A percentile compares a stretch with the other conserved stretches of the same genome.
phyloP scores from a whole-genome alignment of 1,284 basidiomycete genomes.

The Tilletia horrida region DNA sequence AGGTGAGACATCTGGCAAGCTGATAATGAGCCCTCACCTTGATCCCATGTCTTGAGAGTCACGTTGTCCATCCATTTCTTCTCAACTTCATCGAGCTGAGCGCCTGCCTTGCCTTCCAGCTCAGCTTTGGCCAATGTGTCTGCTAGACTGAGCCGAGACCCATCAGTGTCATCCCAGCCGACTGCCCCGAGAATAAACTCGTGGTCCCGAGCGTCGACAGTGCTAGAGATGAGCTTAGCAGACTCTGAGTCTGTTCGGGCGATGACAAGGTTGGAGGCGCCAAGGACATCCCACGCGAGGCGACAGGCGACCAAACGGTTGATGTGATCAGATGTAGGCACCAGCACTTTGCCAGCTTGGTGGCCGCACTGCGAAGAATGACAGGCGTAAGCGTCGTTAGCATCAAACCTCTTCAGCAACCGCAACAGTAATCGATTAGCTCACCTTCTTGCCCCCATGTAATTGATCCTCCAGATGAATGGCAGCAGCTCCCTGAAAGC shows the following conservation, averaged over 20 bases:
- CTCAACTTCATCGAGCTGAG: slow-evolving; percentile 48
- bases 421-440: not conserved
- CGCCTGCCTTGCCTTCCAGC: slow-evolving; percentile 38
- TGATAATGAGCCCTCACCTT: slow-evolving; percentile 61
- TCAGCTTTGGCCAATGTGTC: slow-evolving; percentile 48
- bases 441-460: slow-evolving; percentile 53
- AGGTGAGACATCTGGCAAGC: no score
- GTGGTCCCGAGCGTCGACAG: slow-evolving; percentile 71
- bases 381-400: not conserved
- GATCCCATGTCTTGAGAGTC: slow-evolving; percentile 69
- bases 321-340: slow-evolving; percentile 79
- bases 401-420: no score
- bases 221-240: slow-evolving; percentile 78
- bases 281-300: slow-evolving; percentile 82
- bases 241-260: slow-evolving; percentile 88
- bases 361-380: slow-evolving; percentile 74
- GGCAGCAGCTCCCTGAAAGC: slow-evolving; percentile 56
- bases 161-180: slow-evolving; percentile 20
- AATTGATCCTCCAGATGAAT: slow-evolving; percentile 55
- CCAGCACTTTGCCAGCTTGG: slow-evolving; percentile 86
- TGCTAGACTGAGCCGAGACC: slow-evolving; percentile 37
- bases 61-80: slow-evolving; percentile 53
- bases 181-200: slow-evolving; percentile 54
- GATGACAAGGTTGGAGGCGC: slow-evolving; percentile 81
- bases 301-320: slow-evolving; percentile 77